These are phyloP conservation scores for Verticillium klebahnii DNA, from an alignment of 2,329 filamentous ascomycete species.

Conservation along the genomic window DNA sequence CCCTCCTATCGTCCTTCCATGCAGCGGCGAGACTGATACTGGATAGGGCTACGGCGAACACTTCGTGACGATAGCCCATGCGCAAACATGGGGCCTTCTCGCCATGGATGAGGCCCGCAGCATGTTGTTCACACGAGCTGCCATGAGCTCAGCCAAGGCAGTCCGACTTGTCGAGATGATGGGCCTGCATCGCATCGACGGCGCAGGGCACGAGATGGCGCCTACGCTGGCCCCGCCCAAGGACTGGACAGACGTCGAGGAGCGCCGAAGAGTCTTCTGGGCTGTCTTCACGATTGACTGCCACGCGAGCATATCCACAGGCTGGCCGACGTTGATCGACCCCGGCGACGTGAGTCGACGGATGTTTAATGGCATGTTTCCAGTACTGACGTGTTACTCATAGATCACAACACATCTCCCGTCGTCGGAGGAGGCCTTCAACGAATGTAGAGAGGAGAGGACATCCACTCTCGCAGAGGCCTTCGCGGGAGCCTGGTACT, in stretches of 20 bases:
- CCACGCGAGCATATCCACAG: slow-evolving; percentile 83
- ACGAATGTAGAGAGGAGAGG: slow-evolving; percentile 57
- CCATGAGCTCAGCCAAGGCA: slow-evolving; percentile 71
- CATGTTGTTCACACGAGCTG: slow-evolving; percentile 81
- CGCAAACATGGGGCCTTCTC: slow-evolving; percentile 74
- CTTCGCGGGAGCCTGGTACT: slow-evolving; percentile 58
- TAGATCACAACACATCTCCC: slow-evolving; percentile 77
- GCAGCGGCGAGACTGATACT: not conserved
- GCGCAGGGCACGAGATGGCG: slow-evolving; percentile 59
- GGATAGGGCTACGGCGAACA: slow-evolving; percentile 66
- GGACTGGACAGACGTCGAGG: slow-evolving; percentile 73
- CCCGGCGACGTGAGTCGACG: slow-evolving; percentile 53
- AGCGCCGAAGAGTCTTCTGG: slow-evolving; percentile 85
- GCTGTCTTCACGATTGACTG: slow-evolving; percentile 75
- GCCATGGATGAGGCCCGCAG: slow-evolving; percentile 76
- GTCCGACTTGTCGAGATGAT: slow-evolving; percentile 75
- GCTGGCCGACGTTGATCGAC: slow-evolving; percentile 82
- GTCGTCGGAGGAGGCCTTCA: slow-evolving; percentile 70
- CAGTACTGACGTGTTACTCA: not conserved
- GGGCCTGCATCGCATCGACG: slow-evolving; percentile 75
- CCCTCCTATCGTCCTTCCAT: too few species aligned
- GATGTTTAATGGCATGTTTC: not conserved
- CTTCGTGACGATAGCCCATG: slow-evolving; percentile 74
- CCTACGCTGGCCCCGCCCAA: slow-evolving; percentile 68
- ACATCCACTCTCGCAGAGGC: slow-evolving; percentile 61